Evolutionary conservation across 2,329 filamentous ascomycete genomes (phyloP).

Genomic region (Aspergillus sp.): DNA sequence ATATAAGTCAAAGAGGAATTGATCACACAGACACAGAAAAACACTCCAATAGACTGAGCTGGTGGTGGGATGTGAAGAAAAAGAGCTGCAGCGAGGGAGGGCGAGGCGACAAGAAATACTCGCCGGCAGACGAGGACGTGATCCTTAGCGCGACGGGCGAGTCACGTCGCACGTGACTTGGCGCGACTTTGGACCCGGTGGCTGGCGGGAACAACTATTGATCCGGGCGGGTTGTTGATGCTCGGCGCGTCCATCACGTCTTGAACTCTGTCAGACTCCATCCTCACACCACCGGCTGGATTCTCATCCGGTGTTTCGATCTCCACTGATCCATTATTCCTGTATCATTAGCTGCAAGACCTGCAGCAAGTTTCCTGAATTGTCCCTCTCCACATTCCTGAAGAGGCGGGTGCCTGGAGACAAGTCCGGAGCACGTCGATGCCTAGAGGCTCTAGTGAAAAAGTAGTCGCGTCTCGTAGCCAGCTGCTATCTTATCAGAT

Average conservation of each 20-base stretch:
- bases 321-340: constrained; percentile 14
- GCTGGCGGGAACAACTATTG: constrained; percentile 17
- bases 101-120: constrained; percentile 34
- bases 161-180: constrained; percentile 43
- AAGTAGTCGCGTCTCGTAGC: not conserved
- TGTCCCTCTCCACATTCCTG: constrained; percentile 1
- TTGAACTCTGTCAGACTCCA: not conserved
- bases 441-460: not conserved
- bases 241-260: constrained; percentile 5
- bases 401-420: not conserved
- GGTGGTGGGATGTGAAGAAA: constrained; percentile 28
- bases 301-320: constrained; percentile 18
- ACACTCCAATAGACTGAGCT: constrained; percentile 14
- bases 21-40: constrained; percentile 25
- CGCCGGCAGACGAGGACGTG: constrained; percentile 33
- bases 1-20: constrained; percentile 8
- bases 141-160: constrained; percentile 41
- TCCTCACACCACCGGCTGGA: constrained; percentile 21
- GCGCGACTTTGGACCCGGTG: constrained; percentile 28
- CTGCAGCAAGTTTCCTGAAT: not conserved
- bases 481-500: constrained; percentile 10
- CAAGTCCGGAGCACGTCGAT: not conserved
- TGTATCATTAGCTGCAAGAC: not conserved
- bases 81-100: constrained; percentile 24
- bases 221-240: constrained; percentile 10